Base-by-base conservation (phyloP, 345 rosid genomes). In the Gossypioides kirkii region DNA sequence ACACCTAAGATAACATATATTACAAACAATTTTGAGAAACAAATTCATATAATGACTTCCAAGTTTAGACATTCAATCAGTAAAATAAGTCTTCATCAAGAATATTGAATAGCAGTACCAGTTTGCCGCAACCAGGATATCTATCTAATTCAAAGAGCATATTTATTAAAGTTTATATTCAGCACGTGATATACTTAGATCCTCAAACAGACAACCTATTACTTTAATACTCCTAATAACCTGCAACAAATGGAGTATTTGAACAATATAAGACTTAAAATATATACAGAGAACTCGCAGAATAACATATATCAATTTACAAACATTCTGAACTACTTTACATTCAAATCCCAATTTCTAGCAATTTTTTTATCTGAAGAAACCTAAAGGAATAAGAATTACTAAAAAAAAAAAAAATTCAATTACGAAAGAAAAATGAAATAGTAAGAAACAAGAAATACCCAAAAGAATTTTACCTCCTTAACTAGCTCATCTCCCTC, bases 401-500 rank as follows among this genome's bases (percentile, higher is more conserved):
- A 59, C n/a, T 1, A 9, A 22, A 59, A 56, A 56, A 22, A 22
- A 23, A 23, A 32, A 32, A 32, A 32, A 32, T 17, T 59, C 62
- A 59, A 59, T 58, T 13, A 58, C 1, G 3, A 23, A 12, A 23
- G 36, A 58, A 56, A 22, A 6, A 11, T n/a, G 10, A 10, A 56
- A 6, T 56, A 56, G 8, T 1, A 38, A 36, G 36, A 68, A 49
- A 13, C 56, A 22, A 68, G n/a, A 73, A 36, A 60, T 3, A 46
- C 58, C 11, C 43, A 41, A 72, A 47, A 54, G 74, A 43, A 45
- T 41, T 23, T 32, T 23, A 82, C 75, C 76, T 70, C 73, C 49
- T 77, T 71, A 1, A 52, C 17, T 69, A 46, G 63, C 49, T 61
- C 68, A 73, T 36, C 66, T 13, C 73, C 80, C 43, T 82, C 81